These are phyloP conservation scores for Stagonosporopsis cucurbitacearum DNA, from an alignment of 2,329 filamentous ascomycete genomes.

Conservation along the genomic window DNA sequence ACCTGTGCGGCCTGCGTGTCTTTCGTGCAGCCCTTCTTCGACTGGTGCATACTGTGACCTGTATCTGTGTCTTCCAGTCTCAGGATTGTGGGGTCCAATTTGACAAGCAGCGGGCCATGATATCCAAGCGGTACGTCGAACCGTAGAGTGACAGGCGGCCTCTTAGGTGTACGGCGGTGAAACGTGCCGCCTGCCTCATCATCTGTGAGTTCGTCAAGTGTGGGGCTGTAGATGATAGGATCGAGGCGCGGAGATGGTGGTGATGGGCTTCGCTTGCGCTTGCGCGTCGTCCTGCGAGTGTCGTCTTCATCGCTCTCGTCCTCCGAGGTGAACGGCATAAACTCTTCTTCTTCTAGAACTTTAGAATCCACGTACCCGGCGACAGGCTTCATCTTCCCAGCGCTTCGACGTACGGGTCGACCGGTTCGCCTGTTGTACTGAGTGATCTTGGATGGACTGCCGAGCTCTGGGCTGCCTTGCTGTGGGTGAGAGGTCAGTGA, in stretches of 20 bases:
- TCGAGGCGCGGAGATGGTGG: slow-evolving; percentile 45
- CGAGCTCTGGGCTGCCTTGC: slow-evolving; percentile 41
- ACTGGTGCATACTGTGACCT: slow-evolving; percentile 26
- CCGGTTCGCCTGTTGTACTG: slow-evolving; percentile 51
- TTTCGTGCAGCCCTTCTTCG: slow-evolving; percentile 8
- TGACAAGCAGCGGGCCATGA: slow-evolving; percentile 54
- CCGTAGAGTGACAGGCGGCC: slow-evolving; percentile 49
- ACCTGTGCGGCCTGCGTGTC: background rate
- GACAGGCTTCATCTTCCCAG: slow-evolving; percentile 43
- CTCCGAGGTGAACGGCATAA: slow-evolving; percentile 29
- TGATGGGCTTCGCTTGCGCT: slow-evolving; percentile 47
- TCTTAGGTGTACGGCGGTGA: slow-evolving; percentile 25
- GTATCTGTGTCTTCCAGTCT: slow-evolving; percentile 17
- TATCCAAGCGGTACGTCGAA: slow-evolving; percentile 56
- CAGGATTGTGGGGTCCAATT: slow-evolving; percentile 45
- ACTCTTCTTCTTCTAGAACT: slow-evolving; percentile 43
- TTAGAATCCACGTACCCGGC: slow-evolving; percentile 52
- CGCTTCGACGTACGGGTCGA: slow-evolving; percentile 52
- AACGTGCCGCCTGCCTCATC: slow-evolving; percentile 30
- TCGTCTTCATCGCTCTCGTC: slow-evolving; percentile 42
- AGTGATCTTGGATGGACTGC: slow-evolving; percentile 33
- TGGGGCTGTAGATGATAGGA: slow-evolving; percentile 40
- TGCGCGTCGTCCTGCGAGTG: slow-evolving; percentile 30
- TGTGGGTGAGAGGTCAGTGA: background rate
- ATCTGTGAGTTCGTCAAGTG: slow-evolving; percentile 38